Evolutionary conservation across 192 early-diverging fungal genomes (phyloP).

Genomic region (Kappamyces sp.): DNA sequence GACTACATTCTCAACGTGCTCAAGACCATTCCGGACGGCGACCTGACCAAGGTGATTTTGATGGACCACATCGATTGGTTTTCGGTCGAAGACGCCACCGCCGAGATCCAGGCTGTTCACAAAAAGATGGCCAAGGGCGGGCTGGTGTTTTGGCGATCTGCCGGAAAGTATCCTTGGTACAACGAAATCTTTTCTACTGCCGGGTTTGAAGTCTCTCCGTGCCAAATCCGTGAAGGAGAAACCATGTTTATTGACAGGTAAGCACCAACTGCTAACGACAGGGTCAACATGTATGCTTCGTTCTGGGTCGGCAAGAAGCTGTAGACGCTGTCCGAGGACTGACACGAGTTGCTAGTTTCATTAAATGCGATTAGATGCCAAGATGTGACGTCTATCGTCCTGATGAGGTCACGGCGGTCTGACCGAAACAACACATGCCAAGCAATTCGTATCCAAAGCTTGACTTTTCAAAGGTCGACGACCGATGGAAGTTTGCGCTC

Average conservation of each 20-base stretch:
- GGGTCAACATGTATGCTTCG: conserved; percentile 79
- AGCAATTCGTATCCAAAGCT: too few species aligned
- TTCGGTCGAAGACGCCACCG: conserved; percentile 55
- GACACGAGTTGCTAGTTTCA: too few species aligned
- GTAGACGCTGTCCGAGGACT: not conserved
- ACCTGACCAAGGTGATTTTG: conserved; percentile 67
- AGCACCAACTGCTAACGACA: too few species aligned
- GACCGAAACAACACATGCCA: too few species aligned
- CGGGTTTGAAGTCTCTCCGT: conserved; percentile 62
- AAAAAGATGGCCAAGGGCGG: conserved; percentile 55
- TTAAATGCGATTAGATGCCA: too few species aligned
- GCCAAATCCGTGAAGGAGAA: conserved; percentile 63
- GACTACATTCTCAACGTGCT: conserved; percentile 70
- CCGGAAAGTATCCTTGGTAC: conserved; percentile 78
- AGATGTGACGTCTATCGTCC: too few species aligned
- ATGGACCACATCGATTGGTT: conserved; percentile 95
- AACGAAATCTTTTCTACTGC: conserved; percentile 63
- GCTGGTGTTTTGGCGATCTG: conserved; percentile 74
- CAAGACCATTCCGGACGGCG: conserved; percentile 47
- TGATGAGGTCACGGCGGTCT: too few species aligned
- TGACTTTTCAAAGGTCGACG: too few species aligned
- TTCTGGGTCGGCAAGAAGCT: conserved; percentile 32
- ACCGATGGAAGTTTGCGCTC: too few species aligned
- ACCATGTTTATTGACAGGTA: conserved; percentile 63
- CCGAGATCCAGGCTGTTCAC: conserved; percentile 64